Percentiles rank a stretch among this genome's conserved stretches.
These are phyloP conservation scores for Piloderma croceum DNA, from an alignment of 768 basidiomycete genomes.

Conservation along the genomic window DNA sequence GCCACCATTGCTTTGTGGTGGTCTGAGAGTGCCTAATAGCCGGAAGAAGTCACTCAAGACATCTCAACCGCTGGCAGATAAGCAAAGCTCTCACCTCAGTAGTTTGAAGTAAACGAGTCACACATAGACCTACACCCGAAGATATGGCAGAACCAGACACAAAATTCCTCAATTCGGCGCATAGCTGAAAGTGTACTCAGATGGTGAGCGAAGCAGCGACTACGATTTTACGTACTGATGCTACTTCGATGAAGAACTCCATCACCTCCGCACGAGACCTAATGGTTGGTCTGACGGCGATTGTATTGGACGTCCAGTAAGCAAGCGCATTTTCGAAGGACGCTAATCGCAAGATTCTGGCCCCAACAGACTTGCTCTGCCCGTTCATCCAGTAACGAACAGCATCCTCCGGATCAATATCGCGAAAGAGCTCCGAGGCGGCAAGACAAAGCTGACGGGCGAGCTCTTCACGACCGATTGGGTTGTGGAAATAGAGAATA, in stretches of 20 bases:
- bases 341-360: too few relatives aligned
- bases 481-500: neutral
- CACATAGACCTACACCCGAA: slow-evolving; percentile 35
- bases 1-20: too few relatives aligned
- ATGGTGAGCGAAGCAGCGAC: neutral
- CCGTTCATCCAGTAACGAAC: slow-evolving; percentile 2
- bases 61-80: too few relatives aligned
- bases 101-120: slow-evolving; percentile 32
- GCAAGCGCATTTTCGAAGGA: too few relatives aligned
- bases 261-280: too few relatives aligned
- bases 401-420: slow-evolving; percentile 35
- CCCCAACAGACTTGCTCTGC: too few relatives aligned
- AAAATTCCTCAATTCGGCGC: slow-evolving; percentile 42
- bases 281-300: too few relatives aligned
- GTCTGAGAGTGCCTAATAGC: too few relatives aligned
- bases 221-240: slow-evolving; percentile 34
- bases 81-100: slow-evolving; percentile 24
- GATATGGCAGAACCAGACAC: slow-evolving; percentile 37
- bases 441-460: slow-evolving; percentile 39
- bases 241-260: slow-evolving; percentile 44
- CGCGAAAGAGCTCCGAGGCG: slow-evolving; percentile 38
- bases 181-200: slow-evolving; percentile 30
- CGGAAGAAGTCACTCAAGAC: too few relatives aligned
- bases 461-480: neutral
- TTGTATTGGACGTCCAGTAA: too few relatives aligned